Evolutionary conservation across 192 early-diverging fungal genomes (phyloP).

Genomic region (Coemansia sp.): DNA sequence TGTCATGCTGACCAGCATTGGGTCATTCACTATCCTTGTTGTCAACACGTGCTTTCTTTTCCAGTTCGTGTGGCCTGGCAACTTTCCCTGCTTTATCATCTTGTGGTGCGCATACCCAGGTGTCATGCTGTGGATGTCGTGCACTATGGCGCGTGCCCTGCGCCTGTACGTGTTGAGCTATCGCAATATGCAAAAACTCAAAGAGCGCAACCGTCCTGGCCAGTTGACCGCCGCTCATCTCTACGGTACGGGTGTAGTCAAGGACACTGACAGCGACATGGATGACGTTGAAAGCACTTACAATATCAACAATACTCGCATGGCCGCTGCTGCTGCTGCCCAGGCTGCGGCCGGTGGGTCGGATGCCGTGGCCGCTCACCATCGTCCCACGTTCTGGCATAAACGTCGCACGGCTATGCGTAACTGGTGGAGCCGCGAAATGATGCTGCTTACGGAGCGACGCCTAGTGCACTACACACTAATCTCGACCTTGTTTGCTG

Average conservation of each 20-base stretch:
- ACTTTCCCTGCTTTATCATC: constrained; percentile 57
- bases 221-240: constrained; percentile 57
- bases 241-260: constrained; percentile 47
- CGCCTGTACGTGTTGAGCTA: constrained; percentile 55
- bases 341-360: neutral
- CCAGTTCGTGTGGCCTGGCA: constrained; percentile 57
- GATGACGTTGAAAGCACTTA: constrained; percentile 10
- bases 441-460: constrained; percentile 49
- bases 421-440: constrained; percentile 44
- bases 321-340: neutral
- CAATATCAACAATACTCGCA: neutral
- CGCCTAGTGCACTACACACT: constrained; percentile 51
- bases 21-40: constrained; percentile 46
- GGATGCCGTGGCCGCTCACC: neutral
- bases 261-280: constrained; percentile 24
- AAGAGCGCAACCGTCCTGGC: constrained; percentile 52
- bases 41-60: constrained; percentile 58
- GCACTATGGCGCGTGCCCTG: constrained; percentile 54
- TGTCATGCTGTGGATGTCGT: constrained; percentile 57
- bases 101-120: constrained; percentile 56
- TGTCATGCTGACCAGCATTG: constrained; percentile 54
- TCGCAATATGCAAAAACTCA: constrained; percentile 54
- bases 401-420: neutral
- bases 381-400: neutral
- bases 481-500: constrained; percentile 37